A percentile compares a stretch with the other conserved stretches of the same genome.
Evolutionary conservation across 2,329 filamentous ascomycete species (phyloP).

Genomic region (Scleromitrula shiraiana): DNA sequence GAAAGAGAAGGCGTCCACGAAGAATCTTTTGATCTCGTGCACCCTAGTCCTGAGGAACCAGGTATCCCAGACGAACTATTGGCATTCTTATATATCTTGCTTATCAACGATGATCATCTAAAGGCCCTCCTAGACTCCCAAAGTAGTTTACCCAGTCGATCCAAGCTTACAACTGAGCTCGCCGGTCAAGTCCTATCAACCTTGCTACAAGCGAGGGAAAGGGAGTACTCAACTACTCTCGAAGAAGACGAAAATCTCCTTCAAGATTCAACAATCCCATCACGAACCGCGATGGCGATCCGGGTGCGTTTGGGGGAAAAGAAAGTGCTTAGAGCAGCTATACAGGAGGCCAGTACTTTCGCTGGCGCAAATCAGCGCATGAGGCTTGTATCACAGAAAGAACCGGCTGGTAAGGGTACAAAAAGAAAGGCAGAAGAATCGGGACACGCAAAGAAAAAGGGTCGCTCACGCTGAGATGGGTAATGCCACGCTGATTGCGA

Average conservation of each 20-base stretch:
- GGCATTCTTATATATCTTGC: constrained; percentile 37
- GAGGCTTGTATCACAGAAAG: constrained; percentile 16
- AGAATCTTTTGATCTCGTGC: constrained; percentile 49
- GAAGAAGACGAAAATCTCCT: constrained; percentile 40
- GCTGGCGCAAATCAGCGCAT: constrained; percentile 28
- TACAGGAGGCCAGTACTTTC: constrained; percentile 30
- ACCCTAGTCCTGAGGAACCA: constrained; percentile 20
- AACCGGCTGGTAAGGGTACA: constrained; percentile 2
- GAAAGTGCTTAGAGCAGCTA: constrained; percentile 43
- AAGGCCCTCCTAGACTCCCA: constrained; percentile 30
- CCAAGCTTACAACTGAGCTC: constrained; percentile 35
- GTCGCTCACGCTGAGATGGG: constrained; percentile 12
- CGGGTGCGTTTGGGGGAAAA: constrained; percentile 59
- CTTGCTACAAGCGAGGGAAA: constrained; percentile 33
- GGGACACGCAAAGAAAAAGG: constrained; percentile 17
- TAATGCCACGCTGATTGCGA: neutral
- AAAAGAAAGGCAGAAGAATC: constrained; percentile 19
- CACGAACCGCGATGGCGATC: constrained; percentile 43
- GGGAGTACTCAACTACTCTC: constrained; percentile 46
- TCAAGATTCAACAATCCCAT: constrained; percentile 24
- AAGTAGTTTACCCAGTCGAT: constrained; percentile 27
- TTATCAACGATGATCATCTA: constrained; percentile 34
- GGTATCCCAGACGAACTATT: constrained; percentile 30
- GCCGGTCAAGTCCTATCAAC: constrained; percentile 33
- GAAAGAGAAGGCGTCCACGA: constrained; percentile 52